A percentile compares a stretch with the other conserved stretches of the same genome.
Conservation (phyloP, 1,284 basidiomycete species). For the Ustilago tritici region DNA sequence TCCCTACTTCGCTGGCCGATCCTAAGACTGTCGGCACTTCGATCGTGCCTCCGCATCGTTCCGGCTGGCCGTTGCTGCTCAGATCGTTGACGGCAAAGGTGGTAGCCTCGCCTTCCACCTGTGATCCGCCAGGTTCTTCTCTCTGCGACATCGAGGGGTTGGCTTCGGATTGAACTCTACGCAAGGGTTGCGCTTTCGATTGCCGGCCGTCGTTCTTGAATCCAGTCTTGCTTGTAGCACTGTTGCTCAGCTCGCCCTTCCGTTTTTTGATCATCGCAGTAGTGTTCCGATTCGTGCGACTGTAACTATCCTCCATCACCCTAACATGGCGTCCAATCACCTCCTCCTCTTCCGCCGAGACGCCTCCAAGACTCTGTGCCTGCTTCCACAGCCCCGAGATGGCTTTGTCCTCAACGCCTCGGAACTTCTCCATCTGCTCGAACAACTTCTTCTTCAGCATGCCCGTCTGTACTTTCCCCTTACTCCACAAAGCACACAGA, state of each 20-base stretch:
- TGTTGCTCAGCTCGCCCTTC: slow-evolving; percentile 3
- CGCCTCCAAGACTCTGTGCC: slow-evolving; percentile 6
- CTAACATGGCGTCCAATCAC: slow-evolving; percentile 26
- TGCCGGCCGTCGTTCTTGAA: background rate
- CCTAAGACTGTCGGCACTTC: slow-evolving; percentile 22
- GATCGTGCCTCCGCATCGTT: slow-evolving; percentile 20
- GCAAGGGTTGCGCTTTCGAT: slow-evolving; percentile 15
- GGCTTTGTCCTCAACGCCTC: slow-evolving; percentile 30
- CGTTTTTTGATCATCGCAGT: slow-evolving; percentile 13
- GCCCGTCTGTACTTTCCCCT: slow-evolving; percentile 21
- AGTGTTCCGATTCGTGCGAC: slow-evolving; percentile 17
- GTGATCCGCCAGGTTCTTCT: background rate
- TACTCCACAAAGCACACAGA: slow-evolving; percentile 34
- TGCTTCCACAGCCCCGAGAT: slow-evolving; percentile 32
- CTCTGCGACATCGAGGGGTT: background rate
- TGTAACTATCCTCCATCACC: slow-evolving; percentile 27
- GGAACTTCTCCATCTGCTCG: slow-evolving; percentile 17
- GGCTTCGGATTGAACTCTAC: slow-evolving; percentile 33
- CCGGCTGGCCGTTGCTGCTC: slow-evolving; percentile 6
- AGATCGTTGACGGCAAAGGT: slow-evolving; percentile 19
- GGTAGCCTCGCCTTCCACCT: background rate
- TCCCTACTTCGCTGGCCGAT: slow-evolving; percentile 38
- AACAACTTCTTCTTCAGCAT: slow-evolving; percentile 18
- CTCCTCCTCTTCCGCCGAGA: slow-evolving; percentile 12
- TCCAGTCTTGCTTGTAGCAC: background rate